These are phyloP conservation scores for Pseudocercospora eumusae DNA, from an alignment of 2,329 filamentous ascomycete species.

Conservation along the genomic window DNA sequence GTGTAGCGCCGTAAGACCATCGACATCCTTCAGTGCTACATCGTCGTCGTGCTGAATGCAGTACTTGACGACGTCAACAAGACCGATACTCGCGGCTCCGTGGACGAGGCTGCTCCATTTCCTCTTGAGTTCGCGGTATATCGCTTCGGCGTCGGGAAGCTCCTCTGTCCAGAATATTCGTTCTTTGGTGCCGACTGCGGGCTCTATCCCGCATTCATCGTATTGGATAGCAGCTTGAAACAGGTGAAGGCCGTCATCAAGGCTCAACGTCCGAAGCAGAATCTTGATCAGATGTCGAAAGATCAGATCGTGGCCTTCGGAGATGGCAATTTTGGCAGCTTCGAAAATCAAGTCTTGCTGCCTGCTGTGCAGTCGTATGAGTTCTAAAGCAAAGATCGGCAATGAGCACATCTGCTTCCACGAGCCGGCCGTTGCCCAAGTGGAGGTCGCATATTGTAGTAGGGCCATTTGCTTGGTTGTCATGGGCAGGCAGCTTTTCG, in stretches of 20 bases:
- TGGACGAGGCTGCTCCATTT: slow-evolving; percentile 8
- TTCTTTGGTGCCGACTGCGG: slow-evolving; percentile 1
- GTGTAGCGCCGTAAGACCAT: slow-evolving; percentile 8
- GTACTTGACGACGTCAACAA: slow-evolving; percentile 9
- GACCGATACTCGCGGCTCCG: not conserved
- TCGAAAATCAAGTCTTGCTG: slow-evolving; percentile 11
- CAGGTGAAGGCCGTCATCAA: slow-evolving; percentile 8
- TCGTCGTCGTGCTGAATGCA: slow-evolving; percentile 15
- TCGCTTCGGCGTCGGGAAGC: slow-evolving; percentile 10
- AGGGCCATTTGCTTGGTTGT: slow-evolving; percentile 11
- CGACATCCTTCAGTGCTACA: not conserved
- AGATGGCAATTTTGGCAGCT: slow-evolving; percentile 11
- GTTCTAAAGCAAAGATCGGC: not conserved
- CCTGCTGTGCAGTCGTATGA: slow-evolving; percentile 6
- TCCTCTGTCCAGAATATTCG: slow-evolving; percentile 11
- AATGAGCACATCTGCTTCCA: slow-evolving; percentile 10
- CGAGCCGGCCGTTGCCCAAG: not conserved
- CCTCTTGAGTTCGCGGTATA: slow-evolving; percentile 9
- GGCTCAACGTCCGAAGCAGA: not conserved
- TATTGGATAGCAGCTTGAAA: slow-evolving; percentile 13
- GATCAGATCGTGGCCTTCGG: slow-evolving; percentile 11
- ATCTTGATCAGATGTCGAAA: slow-evolving; percentile 13
- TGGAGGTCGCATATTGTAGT: slow-evolving; percentile 8
- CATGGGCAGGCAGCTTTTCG: slow-evolving; percentile 3
- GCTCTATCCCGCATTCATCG: slow-evolving; percentile 6